Conservation (phyloP, 129 eudicot genomes). For the Pulicaria dysenterica region DNA sequence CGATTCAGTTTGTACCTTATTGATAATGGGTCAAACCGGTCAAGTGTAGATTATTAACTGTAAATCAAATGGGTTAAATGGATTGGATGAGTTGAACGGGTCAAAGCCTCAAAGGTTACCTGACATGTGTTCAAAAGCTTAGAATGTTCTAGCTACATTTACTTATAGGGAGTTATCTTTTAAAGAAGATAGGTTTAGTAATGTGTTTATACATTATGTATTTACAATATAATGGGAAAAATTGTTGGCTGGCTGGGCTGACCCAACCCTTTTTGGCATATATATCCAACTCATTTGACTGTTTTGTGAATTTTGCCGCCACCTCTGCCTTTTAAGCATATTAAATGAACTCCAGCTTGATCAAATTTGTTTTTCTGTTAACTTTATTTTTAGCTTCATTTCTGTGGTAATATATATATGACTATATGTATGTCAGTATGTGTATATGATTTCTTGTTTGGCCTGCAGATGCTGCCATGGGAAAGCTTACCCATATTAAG, state of each 20-base stretch:
- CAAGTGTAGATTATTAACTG: neutral
- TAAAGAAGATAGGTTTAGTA: neutral
- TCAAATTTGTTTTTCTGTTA: neutral
- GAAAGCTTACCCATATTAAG: slow-evolving; percentile 83
- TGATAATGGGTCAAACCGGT: neutral
- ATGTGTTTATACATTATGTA: neutral
- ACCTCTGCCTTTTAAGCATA: slow-evolving; percentile 1
- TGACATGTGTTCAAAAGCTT: neutral
- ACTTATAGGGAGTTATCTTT: neutral
- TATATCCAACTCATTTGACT: neutral
- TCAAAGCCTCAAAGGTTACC: neutral
- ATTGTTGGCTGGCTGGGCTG: neutral
- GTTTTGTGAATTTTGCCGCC: too few species aligned
- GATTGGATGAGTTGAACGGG: neutral
- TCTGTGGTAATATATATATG: neutral
- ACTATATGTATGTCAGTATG: too few species aligned
- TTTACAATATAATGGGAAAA: neutral
- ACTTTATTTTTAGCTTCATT: neutral
- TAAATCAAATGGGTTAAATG: neutral
- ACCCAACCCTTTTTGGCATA: neutral
- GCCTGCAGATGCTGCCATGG: slow-evolving; percentile 95
- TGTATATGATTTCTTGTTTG: neutral
- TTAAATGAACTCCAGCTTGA: neutral
- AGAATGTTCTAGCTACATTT: neutral
- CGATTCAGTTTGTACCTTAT: neutral